Percentiles rank a stretch among this genome's conserved stretches.
phyloP scores from a whole-genome alignment of 225 moss, liverwort and hornwort species.

The Climacium dendroides region DNA sequence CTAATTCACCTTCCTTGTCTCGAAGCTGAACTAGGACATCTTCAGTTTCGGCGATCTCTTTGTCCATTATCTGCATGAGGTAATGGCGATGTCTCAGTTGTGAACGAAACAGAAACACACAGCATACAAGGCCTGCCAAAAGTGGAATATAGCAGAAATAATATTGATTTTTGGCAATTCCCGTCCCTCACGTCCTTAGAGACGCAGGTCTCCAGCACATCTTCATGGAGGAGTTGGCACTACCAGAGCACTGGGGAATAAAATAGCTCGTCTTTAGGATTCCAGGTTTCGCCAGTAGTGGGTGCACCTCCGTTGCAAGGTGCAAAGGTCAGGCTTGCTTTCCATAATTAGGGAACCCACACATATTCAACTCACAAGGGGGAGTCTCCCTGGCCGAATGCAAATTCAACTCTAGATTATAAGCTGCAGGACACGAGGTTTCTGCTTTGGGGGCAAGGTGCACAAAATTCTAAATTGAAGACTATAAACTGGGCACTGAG shows the following conservation, averaged over 20 bases:
- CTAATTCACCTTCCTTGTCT: conserved; percentile 3
- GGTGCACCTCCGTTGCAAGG: neutral
- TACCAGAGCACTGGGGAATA: neutral
- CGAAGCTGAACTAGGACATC: conserved; percentile 1
- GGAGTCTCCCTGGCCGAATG: neutral
- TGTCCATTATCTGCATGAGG: conserved; percentile 23
- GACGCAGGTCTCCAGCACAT: neutral
- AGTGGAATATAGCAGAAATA: neutral
- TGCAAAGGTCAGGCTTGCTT: neutral
- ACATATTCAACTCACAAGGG: neutral
- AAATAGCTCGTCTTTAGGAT: neutral
- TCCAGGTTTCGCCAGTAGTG: neutral
- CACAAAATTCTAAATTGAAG: neutral
- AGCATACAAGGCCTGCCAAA: neutral
- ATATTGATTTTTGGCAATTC: neutral
- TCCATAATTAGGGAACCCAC: neutral
- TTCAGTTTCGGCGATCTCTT: conserved; percentile 17
- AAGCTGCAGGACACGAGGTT: neutral
- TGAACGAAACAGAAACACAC: neutral
- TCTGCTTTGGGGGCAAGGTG: neutral
- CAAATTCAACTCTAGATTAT: neutral
- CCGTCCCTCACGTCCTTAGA: neutral
- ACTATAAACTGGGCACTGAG: neutral
- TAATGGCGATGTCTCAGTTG: neutral
- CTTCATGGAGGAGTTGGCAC: neutral